Evolutionary conservation across 2,329 filamentous ascomycete species (phyloP).

Genomic region (Fusarium sororula): DNA sequence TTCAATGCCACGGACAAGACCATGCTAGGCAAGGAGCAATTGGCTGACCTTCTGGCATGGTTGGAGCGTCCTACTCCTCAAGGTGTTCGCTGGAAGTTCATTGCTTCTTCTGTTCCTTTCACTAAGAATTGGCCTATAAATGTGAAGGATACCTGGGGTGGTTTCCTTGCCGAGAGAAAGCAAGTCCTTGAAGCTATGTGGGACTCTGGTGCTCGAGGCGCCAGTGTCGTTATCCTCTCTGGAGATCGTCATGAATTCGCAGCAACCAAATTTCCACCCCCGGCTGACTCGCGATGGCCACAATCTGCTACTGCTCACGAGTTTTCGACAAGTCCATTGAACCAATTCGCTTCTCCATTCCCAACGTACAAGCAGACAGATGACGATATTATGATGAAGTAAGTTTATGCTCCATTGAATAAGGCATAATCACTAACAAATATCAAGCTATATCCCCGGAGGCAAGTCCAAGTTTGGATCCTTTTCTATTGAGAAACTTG

Average conservation of each 20-base stretch:
- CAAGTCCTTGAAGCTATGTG: constrained; percentile 90
- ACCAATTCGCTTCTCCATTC: constrained; percentile 91
- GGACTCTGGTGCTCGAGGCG: constrained; percentile 78
- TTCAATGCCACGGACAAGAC: constrained; percentile 75
- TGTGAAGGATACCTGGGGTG: constrained; percentile 90
- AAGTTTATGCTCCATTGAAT: constrained; percentile 49
- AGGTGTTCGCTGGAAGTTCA: constrained; percentile 91
- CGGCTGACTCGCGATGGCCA: constrained; percentile 68
- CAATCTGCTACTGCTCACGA: constrained; percentile 78
- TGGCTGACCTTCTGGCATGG: constrained; percentile 81
- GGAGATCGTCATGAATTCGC: constrained; percentile 98
- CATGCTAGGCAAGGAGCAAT: constrained; percentile 85
- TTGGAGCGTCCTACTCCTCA: constrained; percentile 75
- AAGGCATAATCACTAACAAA: not conserved
- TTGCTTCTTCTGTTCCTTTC: constrained; percentile 91
- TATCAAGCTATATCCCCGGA: constrained; percentile 74
- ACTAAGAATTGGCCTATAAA: constrained; percentile 98
- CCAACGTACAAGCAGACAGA: constrained; percentile 85
- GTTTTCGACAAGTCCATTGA: constrained; percentile 90
- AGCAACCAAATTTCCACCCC: constrained; percentile 80
- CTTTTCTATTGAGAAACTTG: constrained; percentile 74
- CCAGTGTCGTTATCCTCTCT: constrained; percentile 84
- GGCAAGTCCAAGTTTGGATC: constrained; percentile 89
- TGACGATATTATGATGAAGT: constrained; percentile 84
- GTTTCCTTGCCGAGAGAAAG: constrained; percentile 83